phyloP scores from a whole-genome alignment of 768 basidiomycete genomes.

The Lentinula sp. region DNA sequence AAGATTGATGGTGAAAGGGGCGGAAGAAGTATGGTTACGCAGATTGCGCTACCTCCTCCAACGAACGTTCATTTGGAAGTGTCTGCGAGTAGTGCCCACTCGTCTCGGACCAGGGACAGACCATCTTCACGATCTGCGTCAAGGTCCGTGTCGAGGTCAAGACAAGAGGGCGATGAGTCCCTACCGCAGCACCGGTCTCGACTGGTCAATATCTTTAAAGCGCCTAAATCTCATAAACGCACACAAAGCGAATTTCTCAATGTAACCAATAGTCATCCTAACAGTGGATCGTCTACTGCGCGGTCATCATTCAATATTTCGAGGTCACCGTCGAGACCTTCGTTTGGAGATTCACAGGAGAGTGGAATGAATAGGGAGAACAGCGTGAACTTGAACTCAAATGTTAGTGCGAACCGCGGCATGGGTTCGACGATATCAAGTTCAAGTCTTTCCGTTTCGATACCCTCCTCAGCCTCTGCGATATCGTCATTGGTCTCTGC shows the following conservation, averaged over 20 bases:
- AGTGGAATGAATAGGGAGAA: background rate
- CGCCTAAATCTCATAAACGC: conserved; percentile 30
- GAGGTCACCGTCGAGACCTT: conserved; percentile 13
- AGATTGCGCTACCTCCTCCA: background rate
- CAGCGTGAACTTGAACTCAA: background rate
- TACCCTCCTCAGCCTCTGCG: background rate
- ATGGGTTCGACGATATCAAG: background rate
- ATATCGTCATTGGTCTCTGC: background rate
- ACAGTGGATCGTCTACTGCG: conserved; percentile 6
- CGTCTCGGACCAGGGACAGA: conserved; percentile 9
- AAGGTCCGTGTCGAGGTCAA: conserved; percentile 26
- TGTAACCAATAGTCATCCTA: conserved; percentile 8
- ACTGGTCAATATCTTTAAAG: conserved; percentile 32
- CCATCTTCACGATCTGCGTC: conserved; percentile 28
- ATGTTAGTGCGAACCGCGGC: background rate
- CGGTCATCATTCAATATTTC: conserved; percentile 27
- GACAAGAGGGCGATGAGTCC: background rate
- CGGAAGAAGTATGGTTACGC: background rate
- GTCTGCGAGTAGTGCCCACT: conserved; percentile 6
- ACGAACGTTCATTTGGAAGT: background rate
- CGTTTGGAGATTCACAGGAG: conserved; percentile 5
- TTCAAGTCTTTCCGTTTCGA: background rate
- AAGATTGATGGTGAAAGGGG: conserved; percentile 3
- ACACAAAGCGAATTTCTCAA: conserved; percentile 33
- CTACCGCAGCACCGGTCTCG: background rate